Base-by-base conservation (phyloP, 2,329 filamentous ascomycete species). In the Hypoxylon sp. region DNA sequence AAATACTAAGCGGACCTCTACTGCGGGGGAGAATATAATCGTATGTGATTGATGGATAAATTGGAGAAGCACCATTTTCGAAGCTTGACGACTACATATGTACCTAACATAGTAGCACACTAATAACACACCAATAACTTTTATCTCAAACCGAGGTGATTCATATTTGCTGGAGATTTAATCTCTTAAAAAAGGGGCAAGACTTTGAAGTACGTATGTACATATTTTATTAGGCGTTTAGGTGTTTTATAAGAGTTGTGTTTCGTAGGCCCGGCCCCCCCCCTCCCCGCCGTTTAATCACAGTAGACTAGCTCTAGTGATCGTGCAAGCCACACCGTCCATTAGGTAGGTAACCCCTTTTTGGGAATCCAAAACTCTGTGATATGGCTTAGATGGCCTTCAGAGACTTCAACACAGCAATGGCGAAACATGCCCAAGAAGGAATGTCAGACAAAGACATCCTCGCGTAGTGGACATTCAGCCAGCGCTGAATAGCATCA, bases 11-110 rank as follows among this genome's bases (percentile, higher is more conserved):
- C 11, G 33, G 44, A 42, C 4, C 31, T 60, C 51, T 50, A 52
- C 3, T 29, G 26, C 24, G 26, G 44, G 47, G 47, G 55, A 62
- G 35, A 35, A 60, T 33, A 60, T 48, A 52, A 47, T 47, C 48
- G 24, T 48, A 22, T 46, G 69, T 76, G 70, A 78, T 78, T 78
- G 76, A 75, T 74, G 77, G 77, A 78, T 71, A 73, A 78, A 77
- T 74, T 71, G 60, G 51, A 58, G 61, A 65, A 61, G n/a, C 10
- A 46, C 39, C 56, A 47, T 44, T 66, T 50, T 61, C 37, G 19
- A 54, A 53, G 53, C 47, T 59, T 64, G 13, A 37, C 22, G 19
- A 22, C 19, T 22, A 22, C 19, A 22, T 22, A n/a, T n/a, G n/a
- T n/a, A 22, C 19, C 19, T 22, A 22, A 22, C 19, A 22, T 22